These are phyloP conservation scores for Vitis vinifera DNA, from an alignment of 164 flowering plant species.

Conservation along the genomic window DNA sequence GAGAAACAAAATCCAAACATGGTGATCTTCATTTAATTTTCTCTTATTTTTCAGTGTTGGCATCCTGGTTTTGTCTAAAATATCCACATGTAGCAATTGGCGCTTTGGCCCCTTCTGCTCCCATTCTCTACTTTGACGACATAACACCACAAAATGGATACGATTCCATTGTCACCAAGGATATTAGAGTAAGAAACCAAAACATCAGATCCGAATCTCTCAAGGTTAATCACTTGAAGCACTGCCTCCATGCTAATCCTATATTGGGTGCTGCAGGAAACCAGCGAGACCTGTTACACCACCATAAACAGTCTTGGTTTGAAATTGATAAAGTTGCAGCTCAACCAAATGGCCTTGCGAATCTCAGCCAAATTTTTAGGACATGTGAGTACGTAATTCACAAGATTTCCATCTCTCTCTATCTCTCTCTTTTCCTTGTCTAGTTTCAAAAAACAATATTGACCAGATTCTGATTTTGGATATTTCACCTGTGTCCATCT, in stretches of 20 bases:
- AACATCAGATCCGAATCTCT: too few relatives aligned
- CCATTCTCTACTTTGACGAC: slow-evolving; percentile 2
- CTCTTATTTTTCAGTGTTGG: slow-evolving; percentile 8
- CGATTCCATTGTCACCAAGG: not conserved
- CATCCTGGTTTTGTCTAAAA: slow-evolving; percentile 15
- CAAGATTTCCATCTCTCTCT: too few relatives aligned
- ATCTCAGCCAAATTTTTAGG: slow-evolving; percentile 11
- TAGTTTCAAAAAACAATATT: too few relatives aligned
- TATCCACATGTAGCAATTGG: slow-evolving; percentile 15
- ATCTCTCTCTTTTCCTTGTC: too few relatives aligned
- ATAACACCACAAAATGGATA: slow-evolving; percentile 10
- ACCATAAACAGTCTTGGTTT: slow-evolving; percentile 16
- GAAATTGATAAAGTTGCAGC: slow-evolving; percentile 16
- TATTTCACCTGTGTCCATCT: too few relatives aligned
- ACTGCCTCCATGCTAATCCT: too few relatives aligned
- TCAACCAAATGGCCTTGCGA: slow-evolving; percentile 12
- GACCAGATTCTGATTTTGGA: too few relatives aligned
- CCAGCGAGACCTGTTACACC: slow-evolving; percentile 10
- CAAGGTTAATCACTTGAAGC: too few relatives aligned
- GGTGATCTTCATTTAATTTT: not conserved
- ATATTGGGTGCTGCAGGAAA: too few relatives aligned
- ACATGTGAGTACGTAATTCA: slow-evolving; percentile 16
- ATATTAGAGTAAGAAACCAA: not conserved
- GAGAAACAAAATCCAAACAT: too few relatives aligned
- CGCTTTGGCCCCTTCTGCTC: slow-evolving; percentile 3